phyloP scores from a whole-genome alignment of 208 protist genomes.

The Trypanosoma avium region DNA sequence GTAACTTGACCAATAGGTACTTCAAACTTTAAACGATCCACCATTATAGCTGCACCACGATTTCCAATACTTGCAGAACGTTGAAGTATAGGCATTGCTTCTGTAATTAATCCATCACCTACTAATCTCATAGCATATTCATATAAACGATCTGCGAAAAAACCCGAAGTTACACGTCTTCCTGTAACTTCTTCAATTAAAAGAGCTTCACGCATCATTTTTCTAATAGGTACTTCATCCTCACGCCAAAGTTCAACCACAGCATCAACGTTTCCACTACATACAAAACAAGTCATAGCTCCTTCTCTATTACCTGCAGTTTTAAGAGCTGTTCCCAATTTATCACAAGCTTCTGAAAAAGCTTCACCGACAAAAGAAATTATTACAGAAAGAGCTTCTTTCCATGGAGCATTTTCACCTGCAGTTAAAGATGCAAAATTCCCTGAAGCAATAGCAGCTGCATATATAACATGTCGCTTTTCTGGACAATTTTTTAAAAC shows the following conservation, averaged over 20 bases:
- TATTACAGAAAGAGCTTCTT: constrained; percentile 72
- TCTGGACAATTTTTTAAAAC: constrained; percentile 29
- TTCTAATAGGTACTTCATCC: constrained; percentile 36
- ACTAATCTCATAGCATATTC: constrained; percentile 54
- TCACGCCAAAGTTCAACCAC: constrained; percentile 61
- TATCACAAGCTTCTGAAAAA: constrained; percentile 67
- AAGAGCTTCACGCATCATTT: constrained; percentile 60
- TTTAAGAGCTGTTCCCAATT: constrained; percentile 53
- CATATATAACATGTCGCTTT: constrained; percentile 68
- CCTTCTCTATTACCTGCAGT: constrained; percentile 55
- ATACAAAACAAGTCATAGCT: constrained; percentile 77
- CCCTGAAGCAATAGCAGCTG: constrained; percentile 63
- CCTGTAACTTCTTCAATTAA: constrained; percentile 71
- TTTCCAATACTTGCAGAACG: constrained; percentile 63
- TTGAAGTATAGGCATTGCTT: constrained; percentile 51
- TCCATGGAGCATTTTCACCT: constrained; percentile 48
- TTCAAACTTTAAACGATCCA: constrained; percentile 65
- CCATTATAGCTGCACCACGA: constrained; percentile 46
- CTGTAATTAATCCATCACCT: constrained; percentile 37
- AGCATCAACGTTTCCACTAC: constrained; percentile 70
- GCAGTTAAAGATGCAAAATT: constrained; percentile 57
- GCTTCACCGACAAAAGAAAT: constrained; percentile 66
- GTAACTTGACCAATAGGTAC: constrained; percentile 19
- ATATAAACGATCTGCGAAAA: constrained; percentile 60
- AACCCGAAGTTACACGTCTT: constrained; percentile 33